Evolutionary conservation across 805 yeast species (phyloP), one percentile per base, ranked within the genome.

Genomic region (Brettanomyces sp.): DNA sequence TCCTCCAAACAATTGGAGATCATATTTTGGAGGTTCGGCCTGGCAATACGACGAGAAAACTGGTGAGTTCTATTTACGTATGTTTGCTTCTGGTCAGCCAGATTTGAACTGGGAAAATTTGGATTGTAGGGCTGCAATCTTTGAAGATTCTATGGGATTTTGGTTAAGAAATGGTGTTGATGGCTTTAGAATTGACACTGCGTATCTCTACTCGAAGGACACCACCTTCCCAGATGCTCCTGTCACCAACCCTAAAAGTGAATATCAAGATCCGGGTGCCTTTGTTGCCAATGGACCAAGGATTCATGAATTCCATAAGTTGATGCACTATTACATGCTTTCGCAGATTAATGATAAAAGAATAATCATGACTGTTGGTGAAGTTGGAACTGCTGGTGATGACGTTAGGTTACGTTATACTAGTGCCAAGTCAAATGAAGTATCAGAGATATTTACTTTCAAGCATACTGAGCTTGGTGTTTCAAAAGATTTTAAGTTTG

Each of bases 101-200:
- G 82, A 78, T 55, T 65, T 77, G 54, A 78, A 77, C 62, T 78
- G 82, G 83, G 82, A 77, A 52, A 76, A 69, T 54, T 68, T 59
- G 46, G 73, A 60, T 54, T 60, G 57, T 23, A 49, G 67, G 13
- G 51, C 50, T 13, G 66, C 66, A 36, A 7, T 18, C 9, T 38
- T 38, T 22, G 41, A 38, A 24, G 24, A 18, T 38, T 21, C 25
- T 46, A 24, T 22, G 21, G 24, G 41, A 7, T 38, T 18, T 12
- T 38, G 41, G 41, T 38, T 38, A 22, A 38, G 41, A 43, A 69
- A 70, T 50, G 82, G 82, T 28, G 68, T 74, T 32, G 79, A 76
- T 55, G 82, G 82, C 3, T 77, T 77, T 64, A 67, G 82, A 62
- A 74, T 77, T 46, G 39, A 36, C 18, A 22, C 18, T 68, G 52